Conservation (phyloP, 148 eudicot genomes). For the Nepenthes mirabilis region DNA sequence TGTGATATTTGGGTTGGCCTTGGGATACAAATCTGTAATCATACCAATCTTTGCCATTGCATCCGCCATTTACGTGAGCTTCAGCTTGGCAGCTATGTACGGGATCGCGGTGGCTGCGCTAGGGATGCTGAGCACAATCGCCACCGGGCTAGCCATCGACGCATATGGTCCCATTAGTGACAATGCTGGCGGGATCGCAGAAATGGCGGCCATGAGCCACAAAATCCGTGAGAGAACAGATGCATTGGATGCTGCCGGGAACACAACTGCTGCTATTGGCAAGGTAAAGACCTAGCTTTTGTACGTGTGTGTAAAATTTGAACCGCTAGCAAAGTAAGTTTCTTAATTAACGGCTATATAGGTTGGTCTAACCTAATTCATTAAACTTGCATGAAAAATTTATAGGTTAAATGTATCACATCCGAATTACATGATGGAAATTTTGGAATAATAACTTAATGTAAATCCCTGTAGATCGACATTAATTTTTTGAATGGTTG, state of each 20-base stretch:
- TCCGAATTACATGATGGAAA: no score
- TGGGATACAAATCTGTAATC: constrained; percentile 53
- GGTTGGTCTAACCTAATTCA: no score
- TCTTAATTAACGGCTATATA: no score
- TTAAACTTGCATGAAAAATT: no score
- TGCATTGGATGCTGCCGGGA: constrained; percentile 26
- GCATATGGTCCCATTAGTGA: constrained; percentile 31
- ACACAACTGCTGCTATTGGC: constrained; percentile 28
- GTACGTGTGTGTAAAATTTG: no score
- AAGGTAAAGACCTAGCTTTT: constrained; percentile 9
- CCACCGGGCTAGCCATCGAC: constrained; percentile 26
- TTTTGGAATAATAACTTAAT: no score
- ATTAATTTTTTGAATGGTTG: no score
- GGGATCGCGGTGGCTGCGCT: constrained; percentile 20
- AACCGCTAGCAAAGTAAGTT: no score
- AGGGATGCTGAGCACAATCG: constrained; percentile 28
- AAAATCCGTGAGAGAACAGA: constrained; percentile 25
- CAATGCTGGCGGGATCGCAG: constrained; percentile 30
- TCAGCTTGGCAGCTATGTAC: constrained; percentile 16
- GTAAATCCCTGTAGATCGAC: no score
- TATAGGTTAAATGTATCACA: no score
- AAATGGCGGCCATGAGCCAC: constrained; percentile 29
- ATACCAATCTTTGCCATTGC: constrained; percentile 14
- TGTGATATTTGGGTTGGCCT: constrained; percentile 63
- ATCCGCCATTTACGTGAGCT: constrained; percentile 8